These are phyloP conservation scores for Amylocarpus encephaloides DNA, from an alignment of 2,329 filamentous ascomycete genomes.

Conservation along the genomic window DNA sequence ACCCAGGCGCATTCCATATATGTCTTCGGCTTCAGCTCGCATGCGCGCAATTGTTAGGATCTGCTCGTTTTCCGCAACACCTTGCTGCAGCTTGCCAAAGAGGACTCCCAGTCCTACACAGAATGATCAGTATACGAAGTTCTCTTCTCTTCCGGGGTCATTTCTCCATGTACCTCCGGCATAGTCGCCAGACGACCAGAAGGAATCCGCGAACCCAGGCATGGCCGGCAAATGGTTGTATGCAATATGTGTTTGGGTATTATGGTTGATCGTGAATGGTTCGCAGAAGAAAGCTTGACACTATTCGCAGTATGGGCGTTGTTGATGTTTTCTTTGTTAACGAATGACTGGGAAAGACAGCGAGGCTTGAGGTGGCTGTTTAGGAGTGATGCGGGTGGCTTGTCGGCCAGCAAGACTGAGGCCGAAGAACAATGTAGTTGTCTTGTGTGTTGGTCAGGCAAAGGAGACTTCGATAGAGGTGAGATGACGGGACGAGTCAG, in stretches of 20 bases:
- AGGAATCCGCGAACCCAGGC: slow-evolving; percentile 89
- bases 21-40: slow-evolving; percentile 91
- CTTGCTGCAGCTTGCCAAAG: slow-evolving; percentile 95
- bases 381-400: slow-evolving; percentile 2
- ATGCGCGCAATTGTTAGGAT: slow-evolving; percentile 84
- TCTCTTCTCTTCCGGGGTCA: neutral
- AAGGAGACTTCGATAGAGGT: neutral
- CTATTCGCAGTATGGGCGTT: neutral
- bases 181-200: slow-evolving; percentile 91
- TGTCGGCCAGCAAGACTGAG: neutral
- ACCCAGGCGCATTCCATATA: slow-evolving; percentile 72
- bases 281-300: neutral
- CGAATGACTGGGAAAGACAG: slow-evolving; percentile 8
- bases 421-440: neutral
- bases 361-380: neutral
- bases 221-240: slow-evolving; percentile 43
- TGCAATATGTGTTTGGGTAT: slow-evolving; percentile 5
- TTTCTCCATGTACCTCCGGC: slow-evolving; percentile 63
- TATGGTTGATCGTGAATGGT: neutral
- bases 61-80: slow-evolving; percentile 91
- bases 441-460: neutral
- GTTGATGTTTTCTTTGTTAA: slow-evolving; percentile 4
- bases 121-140: slow-evolving; percentile 10
- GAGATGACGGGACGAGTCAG: too few relatives aligned
- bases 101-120: slow-evolving; percentile 73